Conservation (phyloP, 169 alveolate species). For the Babesia bigemina region DNA sequence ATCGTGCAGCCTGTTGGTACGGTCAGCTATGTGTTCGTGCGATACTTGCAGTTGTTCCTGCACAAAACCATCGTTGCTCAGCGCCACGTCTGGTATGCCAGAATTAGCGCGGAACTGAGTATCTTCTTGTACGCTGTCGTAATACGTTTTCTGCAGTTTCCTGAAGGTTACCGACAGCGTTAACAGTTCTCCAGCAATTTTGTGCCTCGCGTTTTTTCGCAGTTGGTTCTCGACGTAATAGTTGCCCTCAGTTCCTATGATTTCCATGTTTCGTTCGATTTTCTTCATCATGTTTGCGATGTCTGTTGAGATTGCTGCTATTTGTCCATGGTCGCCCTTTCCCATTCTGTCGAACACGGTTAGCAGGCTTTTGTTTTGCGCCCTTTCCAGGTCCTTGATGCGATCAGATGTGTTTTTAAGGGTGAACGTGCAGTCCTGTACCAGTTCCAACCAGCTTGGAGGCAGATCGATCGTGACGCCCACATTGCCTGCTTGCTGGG, state of each 20-base stretch:
- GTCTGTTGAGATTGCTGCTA: slow-evolving; percentile 38
- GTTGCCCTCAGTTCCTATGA: slow-evolving; percentile 36
- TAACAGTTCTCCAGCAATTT: slow-evolving; percentile 58
- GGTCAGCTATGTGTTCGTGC: slow-evolving; percentile 61
- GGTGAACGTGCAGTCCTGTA: slow-evolving; percentile 57
- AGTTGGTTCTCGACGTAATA: slow-evolving; percentile 63
- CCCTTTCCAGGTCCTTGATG: slow-evolving; percentile 64
- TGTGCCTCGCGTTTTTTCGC: slow-evolving; percentile 63
- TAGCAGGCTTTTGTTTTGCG: slow-evolving; percentile 61
- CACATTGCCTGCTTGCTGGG: background rate
- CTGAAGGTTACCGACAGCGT: slow-evolving; percentile 49
- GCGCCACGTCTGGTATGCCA: slow-evolving; percentile 19
- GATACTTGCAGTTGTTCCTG: slow-evolving; percentile 62
- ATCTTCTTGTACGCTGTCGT: slow-evolving; percentile 58
- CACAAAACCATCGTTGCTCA: slow-evolving; percentile 43
- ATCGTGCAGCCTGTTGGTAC: slow-evolving; percentile 64
- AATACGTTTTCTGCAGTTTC: slow-evolving; percentile 51
- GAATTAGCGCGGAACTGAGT: slow-evolving; percentile 16
- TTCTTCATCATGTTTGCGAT: slow-evolving; percentile 59
- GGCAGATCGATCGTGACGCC: slow-evolving; percentile 43
- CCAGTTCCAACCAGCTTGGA: slow-evolving; percentile 67
- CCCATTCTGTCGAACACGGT: slow-evolving; percentile 60
- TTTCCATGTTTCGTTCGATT: slow-evolving; percentile 60
- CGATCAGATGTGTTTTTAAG: slow-evolving; percentile 25
- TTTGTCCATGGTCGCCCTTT: slow-evolving; percentile 49